These are phyloP conservation scores for Lenwebbia sp. DNA, from an alignment of 345 rosid species.

Conservation along the genomic window DNA sequence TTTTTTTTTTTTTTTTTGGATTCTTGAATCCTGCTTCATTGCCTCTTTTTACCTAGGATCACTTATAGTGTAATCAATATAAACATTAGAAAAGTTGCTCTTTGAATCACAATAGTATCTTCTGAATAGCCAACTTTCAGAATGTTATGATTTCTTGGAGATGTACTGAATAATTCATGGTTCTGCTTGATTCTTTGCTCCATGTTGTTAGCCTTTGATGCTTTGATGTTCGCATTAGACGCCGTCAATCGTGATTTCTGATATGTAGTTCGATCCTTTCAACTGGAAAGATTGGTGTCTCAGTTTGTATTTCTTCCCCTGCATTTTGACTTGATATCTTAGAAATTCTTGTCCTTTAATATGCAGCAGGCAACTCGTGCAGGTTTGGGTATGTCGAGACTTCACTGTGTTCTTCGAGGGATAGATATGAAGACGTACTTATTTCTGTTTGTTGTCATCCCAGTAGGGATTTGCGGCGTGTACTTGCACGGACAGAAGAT, in stretches of 20 bases:
- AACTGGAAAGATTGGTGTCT: neutral
- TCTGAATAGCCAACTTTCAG: neutral
- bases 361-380: constrained; percentile 19
- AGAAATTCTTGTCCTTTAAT: neutral
- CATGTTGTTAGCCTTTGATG: neutral
- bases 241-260: neutral
- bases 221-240: neutral
- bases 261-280: no score
- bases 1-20: neutral
- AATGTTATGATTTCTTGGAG: neutral
- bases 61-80: neutral
- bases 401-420: constrained; percentile 37
- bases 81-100: neutral
- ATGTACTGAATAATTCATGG: neutral
- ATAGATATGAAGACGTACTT: constrained; percentile 17
- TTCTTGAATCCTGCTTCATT: neutral
- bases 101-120: neutral
- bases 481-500: constrained; percentile 12
- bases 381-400: constrained; percentile 28
- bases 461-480: neutral
- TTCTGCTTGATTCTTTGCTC: neutral
- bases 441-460: constrained; percentile 1
- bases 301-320: neutral
- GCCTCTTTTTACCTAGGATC: neutral
- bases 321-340: neutral